Base-by-base conservation (phyloP, 345 rosid genomes). In the Cochlearia excelsa region DNA sequence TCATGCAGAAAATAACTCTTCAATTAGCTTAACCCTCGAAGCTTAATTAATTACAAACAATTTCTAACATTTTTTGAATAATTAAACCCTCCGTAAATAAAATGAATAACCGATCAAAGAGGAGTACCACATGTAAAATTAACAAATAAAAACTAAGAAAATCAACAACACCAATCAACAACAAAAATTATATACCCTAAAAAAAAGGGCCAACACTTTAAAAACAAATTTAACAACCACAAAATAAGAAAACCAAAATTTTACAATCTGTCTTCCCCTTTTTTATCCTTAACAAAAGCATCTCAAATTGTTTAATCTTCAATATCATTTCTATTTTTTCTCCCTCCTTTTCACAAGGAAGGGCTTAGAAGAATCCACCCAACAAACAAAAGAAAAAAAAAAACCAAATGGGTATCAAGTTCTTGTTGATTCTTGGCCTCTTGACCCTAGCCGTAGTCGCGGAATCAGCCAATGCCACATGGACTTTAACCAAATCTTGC, bases 321-420 rank as follows among this genome's bases (percentile, higher is more conserved):
- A 54, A 35, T 63, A 63, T 57, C 59, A 49, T 59, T 60, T 64
- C 62, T 69, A 59, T 67, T 57, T 62, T 43, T 63, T 54, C 74
- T 63, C 69, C 61, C 78, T 63, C 69, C 61, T 76, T 63, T 65
- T 58, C 50, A 67, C 64, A 61, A 71, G 72, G 80, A 70, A 71
- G 78, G 76, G 78, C 63, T 57, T 74, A 62, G 60, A 61, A 66
- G 67, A 59, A 61, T 61, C 53, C 37, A 47, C 26, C 62, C 6
- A 34, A 37, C 5, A 37, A 37, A 37, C 40, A 61, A 40, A 46
- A 37, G n/a, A 38, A n/a, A 23, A 35, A 46, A 42, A 4, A 33
- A 58, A 71, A 51, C 28, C 37, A 51, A 72, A 78, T 80, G 84
- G 69, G 53, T 72, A 66, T 54, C 30, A 80, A 75, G 67, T 7